A percentile compares a stretch with the other conserved stretches of the same genome.
Conservation (phyloP, 441 rosid species). For the Corymbia calophylla region DNA sequence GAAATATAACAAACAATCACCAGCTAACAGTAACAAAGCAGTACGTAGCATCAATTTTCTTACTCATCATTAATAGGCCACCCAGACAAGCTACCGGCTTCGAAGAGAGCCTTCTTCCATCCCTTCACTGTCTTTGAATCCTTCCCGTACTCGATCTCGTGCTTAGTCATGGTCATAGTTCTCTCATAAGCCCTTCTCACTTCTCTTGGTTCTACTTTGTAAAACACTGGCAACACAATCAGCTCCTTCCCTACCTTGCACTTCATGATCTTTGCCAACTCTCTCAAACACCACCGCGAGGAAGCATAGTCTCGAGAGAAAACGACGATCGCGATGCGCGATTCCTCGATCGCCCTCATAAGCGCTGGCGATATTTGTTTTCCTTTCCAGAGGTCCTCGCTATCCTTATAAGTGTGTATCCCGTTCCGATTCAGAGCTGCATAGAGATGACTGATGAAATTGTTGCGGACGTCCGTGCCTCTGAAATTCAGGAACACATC, state of each 20-base stretch:
- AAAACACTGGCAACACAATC: background rate
- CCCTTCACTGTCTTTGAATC: background rate
- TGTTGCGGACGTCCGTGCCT: background rate
- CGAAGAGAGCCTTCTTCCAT: background rate
- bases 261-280: background rate
- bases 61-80: background rate
- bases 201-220: background rate
- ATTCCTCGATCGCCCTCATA: background rate
- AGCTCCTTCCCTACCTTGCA: background rate
- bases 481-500: background rate
- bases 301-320: background rate
- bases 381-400: background rate
- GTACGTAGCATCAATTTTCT: background rate
- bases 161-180: background rate
- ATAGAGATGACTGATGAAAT: background rate
- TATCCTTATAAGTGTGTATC: fast-evolving
- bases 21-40: background rate
- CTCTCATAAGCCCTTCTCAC: background rate
- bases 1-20: background rate
- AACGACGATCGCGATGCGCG: background rate
- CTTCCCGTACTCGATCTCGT: background rate
- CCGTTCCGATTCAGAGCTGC: fast-evolving
- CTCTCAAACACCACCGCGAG: background rate
- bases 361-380: fast-evolving
- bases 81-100: fast-evolving